Evolutionary conservation across 495 filamentous ascomycete species (phyloP).

Genomic region (Penicillium paxilli): DNA sequence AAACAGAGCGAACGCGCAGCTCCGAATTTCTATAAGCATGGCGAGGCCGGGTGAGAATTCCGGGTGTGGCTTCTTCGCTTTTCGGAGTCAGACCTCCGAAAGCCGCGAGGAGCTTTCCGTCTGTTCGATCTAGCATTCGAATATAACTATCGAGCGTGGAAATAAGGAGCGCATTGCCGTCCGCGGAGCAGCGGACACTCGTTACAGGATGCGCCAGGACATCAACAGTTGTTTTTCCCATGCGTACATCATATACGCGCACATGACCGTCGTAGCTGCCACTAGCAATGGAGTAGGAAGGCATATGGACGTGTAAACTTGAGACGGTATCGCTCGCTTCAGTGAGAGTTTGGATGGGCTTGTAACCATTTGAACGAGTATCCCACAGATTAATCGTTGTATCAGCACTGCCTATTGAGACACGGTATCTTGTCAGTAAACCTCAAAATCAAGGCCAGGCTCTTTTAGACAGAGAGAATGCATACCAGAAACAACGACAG

Average conservation of each 20-base stretch:
- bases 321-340: constrained; percentile 80
- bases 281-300: constrained; percentile 44
- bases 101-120: constrained; percentile 70
- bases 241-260: constrained; percentile 83
- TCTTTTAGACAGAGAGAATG: not conserved
- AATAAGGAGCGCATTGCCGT: constrained; percentile 73
- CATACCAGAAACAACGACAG: constrained; percentile 65
- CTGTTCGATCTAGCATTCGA: constrained; percentile 75
- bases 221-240: constrained; percentile 73
- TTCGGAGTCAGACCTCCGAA: constrained; percentile 52
- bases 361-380: constrained; percentile 55
- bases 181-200: constrained; percentile 65
- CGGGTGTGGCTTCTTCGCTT: constrained; percentile 25
- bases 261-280: constrained; percentile 88
- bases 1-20: constrained; percentile 67
- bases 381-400: constrained; percentile 89
- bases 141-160: constrained; percentile 74
- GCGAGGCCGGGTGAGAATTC: not conserved
- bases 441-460: too few species aligned
- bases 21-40: constrained; percentile 62
- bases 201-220: constrained; percentile 60
- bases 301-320: constrained; percentile 51
- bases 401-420: constrained; percentile 66
- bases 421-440: not conserved
- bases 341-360: constrained; percentile 73